phyloP scores from a whole-genome alignment of 225 moss, liverwort and hornwort species.

The Rhytidiadelphus loreus region DNA sequence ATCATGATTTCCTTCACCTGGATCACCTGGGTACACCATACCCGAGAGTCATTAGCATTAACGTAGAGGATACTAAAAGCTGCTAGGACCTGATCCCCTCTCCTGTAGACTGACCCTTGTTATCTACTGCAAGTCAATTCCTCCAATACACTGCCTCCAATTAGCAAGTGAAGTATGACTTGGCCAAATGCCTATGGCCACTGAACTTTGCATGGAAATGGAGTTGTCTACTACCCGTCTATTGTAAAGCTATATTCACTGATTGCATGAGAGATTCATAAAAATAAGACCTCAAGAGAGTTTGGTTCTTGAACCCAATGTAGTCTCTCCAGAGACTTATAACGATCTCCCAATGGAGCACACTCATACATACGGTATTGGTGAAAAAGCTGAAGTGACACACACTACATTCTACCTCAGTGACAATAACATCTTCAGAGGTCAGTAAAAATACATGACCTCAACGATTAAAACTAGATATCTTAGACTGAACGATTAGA shows the following conservation, averaged over 20 bases:
- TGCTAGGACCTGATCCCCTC: neutral
- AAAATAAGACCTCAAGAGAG: neutral
- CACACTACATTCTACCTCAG: neutral
- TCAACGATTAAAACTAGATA: no score
- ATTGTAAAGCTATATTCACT: neutral
- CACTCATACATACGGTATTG: neutral
- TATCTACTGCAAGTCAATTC: neutral
- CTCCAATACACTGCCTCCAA: neutral
- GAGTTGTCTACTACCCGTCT: neutral
- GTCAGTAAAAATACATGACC: neutral
- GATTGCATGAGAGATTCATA: neutral
- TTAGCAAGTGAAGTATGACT: neutral
- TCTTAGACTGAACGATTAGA: neutral
- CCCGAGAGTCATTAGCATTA: neutral
- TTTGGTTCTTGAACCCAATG: neutral
- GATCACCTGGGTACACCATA: conserved; percentile 13
- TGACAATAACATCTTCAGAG: neutral
- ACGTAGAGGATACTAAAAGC: no score
- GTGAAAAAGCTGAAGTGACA: neutral
- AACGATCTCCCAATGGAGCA: neutral
- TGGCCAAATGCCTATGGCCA: neutral
- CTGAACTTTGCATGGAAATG: neutral
- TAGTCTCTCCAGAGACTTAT: neutral
- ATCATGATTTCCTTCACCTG: conserved; percentile 61
- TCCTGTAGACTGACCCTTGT: neutral